phyloP scores from a whole-genome alignment of 2,329 filamentous ascomycete species.

The Paecilomyces dactylethromorphus region DNA sequence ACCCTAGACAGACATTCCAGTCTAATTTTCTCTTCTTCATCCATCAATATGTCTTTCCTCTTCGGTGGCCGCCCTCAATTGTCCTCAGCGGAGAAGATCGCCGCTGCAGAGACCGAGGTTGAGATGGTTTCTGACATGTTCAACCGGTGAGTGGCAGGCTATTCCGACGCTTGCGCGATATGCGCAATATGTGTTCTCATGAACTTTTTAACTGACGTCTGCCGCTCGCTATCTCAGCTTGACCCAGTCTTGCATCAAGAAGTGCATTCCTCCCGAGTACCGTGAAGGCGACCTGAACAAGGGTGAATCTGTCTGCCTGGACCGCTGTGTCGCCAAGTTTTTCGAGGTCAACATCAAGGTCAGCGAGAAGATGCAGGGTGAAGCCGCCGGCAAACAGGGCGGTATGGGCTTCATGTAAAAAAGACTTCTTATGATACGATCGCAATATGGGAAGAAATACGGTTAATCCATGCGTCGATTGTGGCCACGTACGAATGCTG shows the following conservation, averaged over 20 bases:
- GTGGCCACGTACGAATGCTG: not conserved
- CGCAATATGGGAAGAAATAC: not conserved
- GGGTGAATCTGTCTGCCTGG: slow-evolving; percentile 95
- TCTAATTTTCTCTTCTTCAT: slow-evolving; percentile 10
- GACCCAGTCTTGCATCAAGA: slow-evolving; percentile 81
- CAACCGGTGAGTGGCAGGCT: slow-evolving; percentile 63
- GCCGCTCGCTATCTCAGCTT: slow-evolving; percentile 48
- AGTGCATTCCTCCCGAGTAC: slow-evolving; percentile 90
- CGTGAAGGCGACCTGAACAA: slow-evolving; percentile 97
- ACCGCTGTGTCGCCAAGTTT: slow-evolving; percentile 96
- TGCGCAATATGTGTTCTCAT: not conserved
- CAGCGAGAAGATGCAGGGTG: slow-evolving; percentile 89
- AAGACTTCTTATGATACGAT: not conserved
- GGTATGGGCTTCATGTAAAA: slow-evolving; percentile 43
- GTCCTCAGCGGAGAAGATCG: slow-evolving; percentile 94
- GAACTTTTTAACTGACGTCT: not conserved
- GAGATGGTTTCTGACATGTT: slow-evolving; percentile 98
- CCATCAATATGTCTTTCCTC: slow-evolving; percentile 61
- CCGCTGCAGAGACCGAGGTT: slow-evolving; percentile 91
- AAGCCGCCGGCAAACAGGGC: slow-evolving; percentile 63
- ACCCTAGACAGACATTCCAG: not conserved
- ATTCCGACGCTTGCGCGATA: not conserved
- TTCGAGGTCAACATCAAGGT: slow-evolving; percentile 99
- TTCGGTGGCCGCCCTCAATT: slow-evolving; percentile 72
- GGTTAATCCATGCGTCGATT: not conserved